A percentile compares a stretch with the other conserved stretches of the same genome.
These are phyloP conservation scores for Teunomyces barrocoloradensis DNA, from an alignment of 805 yeast species.

Conservation along the genomic window DNA sequence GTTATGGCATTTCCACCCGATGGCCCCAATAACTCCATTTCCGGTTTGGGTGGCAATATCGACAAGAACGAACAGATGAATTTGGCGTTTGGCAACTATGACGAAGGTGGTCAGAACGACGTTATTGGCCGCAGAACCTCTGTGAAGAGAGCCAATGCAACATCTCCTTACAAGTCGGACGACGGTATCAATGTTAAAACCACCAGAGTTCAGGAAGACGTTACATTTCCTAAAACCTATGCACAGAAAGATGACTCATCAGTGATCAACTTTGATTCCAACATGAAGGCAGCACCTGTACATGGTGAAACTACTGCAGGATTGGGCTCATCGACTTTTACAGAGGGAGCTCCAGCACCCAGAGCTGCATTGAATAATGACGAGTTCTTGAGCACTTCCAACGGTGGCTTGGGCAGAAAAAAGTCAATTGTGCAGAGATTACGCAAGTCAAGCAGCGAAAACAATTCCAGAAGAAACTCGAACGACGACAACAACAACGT, in stretches of 20 bases:
- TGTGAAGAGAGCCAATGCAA: constrained; percentile 10
- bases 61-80: constrained; percentile 56
- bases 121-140: constrained; percentile 29
- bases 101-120: constrained; percentile 42
- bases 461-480: constrained; percentile 30
- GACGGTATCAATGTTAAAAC: constrained; percentile 17
- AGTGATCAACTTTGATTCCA: constrained; percentile 69
- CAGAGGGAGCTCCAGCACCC: constrained; percentile 95
- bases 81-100: constrained; percentile 72
- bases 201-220: constrained; percentile 16
- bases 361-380: constrained; percentile 32
- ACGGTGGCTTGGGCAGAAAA: constrained; percentile 66
- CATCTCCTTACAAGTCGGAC: constrained; percentile 8
- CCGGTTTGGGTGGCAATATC: constrained; percentile 57
- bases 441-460: constrained; percentile 39
- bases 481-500: constrained; percentile 17
- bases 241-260: constrained; percentile 51
- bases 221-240: constrained; percentile 14
- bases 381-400: constrained; percentile 20
- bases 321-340: constrained; percentile 84
- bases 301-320: constrained; percentile 89
- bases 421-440: constrained; percentile 77
- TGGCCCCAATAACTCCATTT: constrained; percentile 87
- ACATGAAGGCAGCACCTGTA: constrained; percentile 62
- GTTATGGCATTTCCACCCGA: constrained; percentile 93